Conservation (phyloP, 345 rosid genomes). For the Eucalyptus cloeziana region DNA sequence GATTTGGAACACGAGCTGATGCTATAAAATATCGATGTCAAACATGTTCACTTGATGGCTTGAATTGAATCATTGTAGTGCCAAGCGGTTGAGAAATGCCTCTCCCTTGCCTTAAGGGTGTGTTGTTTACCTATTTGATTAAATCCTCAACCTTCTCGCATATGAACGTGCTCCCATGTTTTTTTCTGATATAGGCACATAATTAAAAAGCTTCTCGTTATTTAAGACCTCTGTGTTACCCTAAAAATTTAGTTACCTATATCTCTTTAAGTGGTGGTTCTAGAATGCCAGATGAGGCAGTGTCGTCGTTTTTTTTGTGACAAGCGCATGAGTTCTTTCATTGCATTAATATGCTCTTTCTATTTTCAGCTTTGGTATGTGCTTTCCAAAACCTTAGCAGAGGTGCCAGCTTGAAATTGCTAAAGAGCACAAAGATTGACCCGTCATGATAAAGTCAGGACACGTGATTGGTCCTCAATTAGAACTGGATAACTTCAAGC, state of each 20-base stretch:
- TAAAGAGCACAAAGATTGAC: constrained; percentile 23
- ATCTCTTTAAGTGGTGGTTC: background rate
- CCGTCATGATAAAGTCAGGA: constrained; percentile 17
- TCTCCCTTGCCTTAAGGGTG: background rate
- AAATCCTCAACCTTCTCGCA: background rate
- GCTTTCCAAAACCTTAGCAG: constrained; percentile 27
- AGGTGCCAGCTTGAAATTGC: constrained; percentile 32
- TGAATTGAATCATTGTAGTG: background rate
- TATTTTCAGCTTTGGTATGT: too few species aligned
- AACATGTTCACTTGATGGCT: background rate
- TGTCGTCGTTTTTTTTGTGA: background rate
- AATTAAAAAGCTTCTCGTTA: background rate
- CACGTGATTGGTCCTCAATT: constrained; percentile 19
- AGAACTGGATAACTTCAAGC: constrained; percentile 2
- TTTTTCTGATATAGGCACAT: background rate
- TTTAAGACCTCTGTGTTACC: background rate
- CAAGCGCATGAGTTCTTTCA: background rate
- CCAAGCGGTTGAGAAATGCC: background rate
- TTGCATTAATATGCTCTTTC: too few species aligned
- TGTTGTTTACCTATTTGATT: background rate
- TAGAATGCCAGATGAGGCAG: background rate
- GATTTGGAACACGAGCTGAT: background rate
- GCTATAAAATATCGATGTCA: background rate
- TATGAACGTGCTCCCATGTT: background rate
- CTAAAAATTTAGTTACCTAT: background rate